Base-by-base conservation (phyloP, 73 alveolate species). In the Paramecium biaurelia region DNA sequence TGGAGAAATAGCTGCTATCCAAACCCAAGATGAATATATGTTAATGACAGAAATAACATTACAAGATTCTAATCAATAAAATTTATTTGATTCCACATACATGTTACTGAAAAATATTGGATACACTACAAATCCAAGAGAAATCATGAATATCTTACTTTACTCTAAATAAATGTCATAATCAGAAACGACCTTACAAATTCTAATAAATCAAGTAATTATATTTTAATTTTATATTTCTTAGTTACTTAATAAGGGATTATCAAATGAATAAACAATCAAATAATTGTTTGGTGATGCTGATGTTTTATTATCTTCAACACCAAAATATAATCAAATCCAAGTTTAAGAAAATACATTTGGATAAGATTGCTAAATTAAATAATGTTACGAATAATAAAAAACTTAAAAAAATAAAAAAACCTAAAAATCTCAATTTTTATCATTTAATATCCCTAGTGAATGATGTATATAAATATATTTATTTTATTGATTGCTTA, bases 1-100 rank as follows among this genome's bases (percentile, higher is more conserved):
- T 12, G 90, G 90, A 47, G 90, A 79, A 3, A 79, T 79, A 1
- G 90, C 90, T 24, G 90, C 90, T 11, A 41, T 45, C 11, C 45
- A 26, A 23, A 41, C 70, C 5, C 12, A 79, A 20, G 74, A 79
- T 79, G 90, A 79, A 24, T 79, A 30, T 24, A 41, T 38, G 35
- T n/a, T 38, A 23, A 79, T 79, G 90, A 45, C 90, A 20, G 72
- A 79, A 41, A 43, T 45, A 53, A 8, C 49, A 2, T 43, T 79
- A 21, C 76, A 79, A 34, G 90, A 79, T 45, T 21, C 90, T 15
- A 37, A 47, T 38, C 6, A 79, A 30, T 42, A 8, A 43, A 30
- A 79, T 30, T 79, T 42, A 8, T 79, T 38, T 45, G 90, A 79
- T 10, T 79, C 74, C 32, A 41, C 74, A 20, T 30, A 79, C 7